A percentile compares a stretch with the other conserved stretches of the same genome.
These are phyloP conservation scores for Chrysanthemum seticuspe DNA, from an alignment of 129 eudicot species.

Conservation along the genomic window DNA sequence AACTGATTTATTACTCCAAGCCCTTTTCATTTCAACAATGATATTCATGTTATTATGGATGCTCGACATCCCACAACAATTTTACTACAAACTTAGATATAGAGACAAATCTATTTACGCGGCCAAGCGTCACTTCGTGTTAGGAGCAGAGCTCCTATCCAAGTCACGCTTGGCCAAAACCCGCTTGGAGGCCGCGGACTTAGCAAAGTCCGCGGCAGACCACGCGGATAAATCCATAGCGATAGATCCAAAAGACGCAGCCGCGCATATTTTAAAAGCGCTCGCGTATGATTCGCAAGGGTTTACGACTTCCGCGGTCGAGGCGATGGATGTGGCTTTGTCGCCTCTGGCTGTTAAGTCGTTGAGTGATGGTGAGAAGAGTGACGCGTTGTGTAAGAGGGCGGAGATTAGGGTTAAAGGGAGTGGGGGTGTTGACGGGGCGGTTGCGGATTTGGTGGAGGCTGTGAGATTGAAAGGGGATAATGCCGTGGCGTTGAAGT, in stretches of 20 bases:
- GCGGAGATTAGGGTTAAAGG: slow-evolving; percentile 52
- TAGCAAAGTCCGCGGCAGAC: slow-evolving; percentile 53
- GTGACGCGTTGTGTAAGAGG: slow-evolving; percentile 63
- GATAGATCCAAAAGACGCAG: slow-evolving; percentile 68
- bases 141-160: slow-evolving; percentile 64
- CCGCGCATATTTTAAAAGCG: slow-evolving; percentile 62
- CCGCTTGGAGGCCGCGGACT: slow-evolving; percentile 24
- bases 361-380: slow-evolving; percentile 52
- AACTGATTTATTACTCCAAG: slow-evolving; percentile 58
- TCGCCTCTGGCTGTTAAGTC: slow-evolving; percentile 59
- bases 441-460: slow-evolving; percentile 53
- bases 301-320: slow-evolving; percentile 61
- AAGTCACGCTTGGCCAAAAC: slow-evolving; percentile 46
- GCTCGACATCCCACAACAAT: slow-evolving; percentile 52
- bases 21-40: slow-evolving; percentile 18
- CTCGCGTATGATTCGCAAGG: slow-evolving; percentile 66
- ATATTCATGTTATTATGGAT: slow-evolving; percentile 54
- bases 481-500: slow-evolving; percentile 43
- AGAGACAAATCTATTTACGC: slow-evolving; percentile 34
- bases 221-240: slow-evolving; percentile 61
- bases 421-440: slow-evolving; percentile 42
- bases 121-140: slow-evolving; percentile 84
- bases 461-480: slow-evolving; percentile 52
- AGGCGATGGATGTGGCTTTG: slow-evolving; percentile 54
- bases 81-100: slow-evolving; percentile 40